phyloP scores from a whole-genome alignment of 768 basidiomycete genomes.

The Bullera alba region DNA sequence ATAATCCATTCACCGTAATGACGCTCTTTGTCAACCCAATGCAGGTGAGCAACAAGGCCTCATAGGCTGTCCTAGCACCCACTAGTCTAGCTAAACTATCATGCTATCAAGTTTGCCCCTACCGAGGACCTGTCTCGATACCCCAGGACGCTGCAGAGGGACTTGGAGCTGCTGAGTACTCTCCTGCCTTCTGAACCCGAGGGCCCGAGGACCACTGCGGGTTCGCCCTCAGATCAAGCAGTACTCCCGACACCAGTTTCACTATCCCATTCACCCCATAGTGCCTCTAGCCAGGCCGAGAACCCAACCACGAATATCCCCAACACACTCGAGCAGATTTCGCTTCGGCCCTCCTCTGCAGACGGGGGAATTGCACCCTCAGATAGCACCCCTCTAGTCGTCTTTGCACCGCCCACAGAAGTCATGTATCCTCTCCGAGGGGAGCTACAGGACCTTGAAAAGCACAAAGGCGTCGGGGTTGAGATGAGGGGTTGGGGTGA shows the following conservation, averaged over 20 bases:
- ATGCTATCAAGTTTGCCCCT: constrained; percentile 62
- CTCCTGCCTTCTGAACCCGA: constrained; percentile 17
- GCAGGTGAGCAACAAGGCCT: constrained; percentile 49
- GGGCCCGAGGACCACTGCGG: not conserved
- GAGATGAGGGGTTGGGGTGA: constrained; percentile 85
- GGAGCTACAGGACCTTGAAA: constrained; percentile 64
- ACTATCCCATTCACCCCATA: constrained; percentile 11
- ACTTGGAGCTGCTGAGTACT: constrained; percentile 58
- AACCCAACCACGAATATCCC: too few species aligned
- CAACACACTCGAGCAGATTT: too few species aligned
- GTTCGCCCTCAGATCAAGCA: constrained; percentile 38
- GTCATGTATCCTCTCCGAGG: constrained; percentile 89
- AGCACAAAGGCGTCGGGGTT: constrained; percentile 81
- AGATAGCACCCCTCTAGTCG: constrained; percentile 38
- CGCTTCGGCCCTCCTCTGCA: not conserved
- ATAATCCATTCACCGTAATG: constrained; percentile 79
- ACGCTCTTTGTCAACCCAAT: constrained; percentile 98
- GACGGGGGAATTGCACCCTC: not conserved
- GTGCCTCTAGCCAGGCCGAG: constrained; percentile 32
- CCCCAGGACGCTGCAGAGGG: constrained; percentile 73
- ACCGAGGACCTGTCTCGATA: constrained; percentile 88
- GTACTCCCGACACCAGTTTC: constrained; percentile 17
- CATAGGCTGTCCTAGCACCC: not conserved
- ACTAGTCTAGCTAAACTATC: not conserved
- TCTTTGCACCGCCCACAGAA: constrained; percentile 69